A percentile compares a stretch with the other conserved stretches of the same genome.
Conservation (phyloP, 306 rosid species). For the Mimosa pudica region DNA sequence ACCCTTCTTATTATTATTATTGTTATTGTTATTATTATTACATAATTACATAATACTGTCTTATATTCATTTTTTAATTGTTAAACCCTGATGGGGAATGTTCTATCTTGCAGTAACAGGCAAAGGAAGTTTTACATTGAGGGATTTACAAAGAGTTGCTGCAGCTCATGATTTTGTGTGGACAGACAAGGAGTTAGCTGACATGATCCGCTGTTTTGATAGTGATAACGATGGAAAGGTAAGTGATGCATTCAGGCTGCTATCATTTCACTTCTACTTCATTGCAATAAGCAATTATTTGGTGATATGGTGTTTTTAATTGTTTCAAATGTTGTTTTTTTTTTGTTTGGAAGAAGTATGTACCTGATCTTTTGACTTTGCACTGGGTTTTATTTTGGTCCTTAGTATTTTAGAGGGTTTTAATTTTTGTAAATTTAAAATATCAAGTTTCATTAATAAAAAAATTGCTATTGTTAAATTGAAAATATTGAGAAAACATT, state of each 20-base stretch:
- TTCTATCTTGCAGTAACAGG: constrained; percentile 60
- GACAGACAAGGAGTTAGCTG: constrained; percentile 67
- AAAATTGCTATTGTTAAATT: background rate
- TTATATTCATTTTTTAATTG: background rate
- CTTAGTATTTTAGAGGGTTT: background rate
- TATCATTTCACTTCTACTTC: background rate
- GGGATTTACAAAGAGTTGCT: constrained; percentile 73
- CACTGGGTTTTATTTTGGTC: background rate
- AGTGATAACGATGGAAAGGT: constrained; percentile 82
- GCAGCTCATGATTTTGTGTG: constrained; percentile 76
- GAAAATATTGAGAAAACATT: background rate
- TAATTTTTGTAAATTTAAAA: background rate
- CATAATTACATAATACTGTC: no score
- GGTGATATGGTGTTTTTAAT: background rate
- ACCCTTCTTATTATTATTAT: no score
- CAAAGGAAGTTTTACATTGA: constrained; percentile 56
- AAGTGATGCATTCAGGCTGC: constrained; percentile 10
- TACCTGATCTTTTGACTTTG: background rate
- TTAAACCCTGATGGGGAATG: constrained; percentile 39
- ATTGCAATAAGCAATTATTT: background rate
- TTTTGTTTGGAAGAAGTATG: background rate
- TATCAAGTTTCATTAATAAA: background rate
- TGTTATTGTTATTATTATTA: no score
- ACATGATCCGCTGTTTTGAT: constrained; percentile 84
- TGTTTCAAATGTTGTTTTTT: background rate